Evolutionary conservation across 1,139 yeast genomes (phyloP).

Genomic region (Debaryomyces udenii): DNA sequence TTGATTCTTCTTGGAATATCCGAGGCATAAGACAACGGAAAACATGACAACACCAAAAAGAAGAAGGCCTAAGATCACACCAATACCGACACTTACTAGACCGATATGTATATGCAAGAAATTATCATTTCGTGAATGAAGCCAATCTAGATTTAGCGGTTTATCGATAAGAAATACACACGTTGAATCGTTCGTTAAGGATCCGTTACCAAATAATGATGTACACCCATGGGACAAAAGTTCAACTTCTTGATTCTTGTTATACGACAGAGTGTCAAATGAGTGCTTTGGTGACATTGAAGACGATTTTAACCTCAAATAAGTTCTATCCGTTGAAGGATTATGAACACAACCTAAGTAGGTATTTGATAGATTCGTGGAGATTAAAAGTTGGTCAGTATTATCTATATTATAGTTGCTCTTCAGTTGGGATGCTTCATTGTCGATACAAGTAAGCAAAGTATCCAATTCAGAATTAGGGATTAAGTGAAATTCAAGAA

Average conservation of each 20-base stretch:
- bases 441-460: slow-evolving; percentile 37
- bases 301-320: slow-evolving; percentile 28
- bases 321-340: slow-evolving; percentile 42
- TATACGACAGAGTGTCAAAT: slow-evolving; percentile 48
- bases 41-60: slow-evolving; percentile 37
- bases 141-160: slow-evolving; percentile 62
- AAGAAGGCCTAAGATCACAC: slow-evolving; percentile 61
- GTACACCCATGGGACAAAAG: slow-evolving; percentile 72
- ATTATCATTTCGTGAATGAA: slow-evolving; percentile 43
- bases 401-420: slow-evolving; percentile 6
- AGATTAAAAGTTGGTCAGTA: slow-evolving; percentile 10
- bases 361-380: slow-evolving; percentile 42
- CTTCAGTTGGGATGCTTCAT: slow-evolving; percentile 2
- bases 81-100: slow-evolving; percentile 65
- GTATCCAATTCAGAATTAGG: slow-evolving; percentile 50
- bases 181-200: slow-evolving; percentile 28
- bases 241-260: slow-evolving; percentile 63
- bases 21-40: slow-evolving; percentile 31
- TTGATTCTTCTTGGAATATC: slow-evolving; percentile 18
- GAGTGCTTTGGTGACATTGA: not conserved
- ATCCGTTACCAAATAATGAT: slow-evolving; percentile 24
- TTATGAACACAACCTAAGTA: slow-evolving; percentile 46
- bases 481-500: slow-evolving; percentile 70
- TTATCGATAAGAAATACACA: slow-evolving; percentile 76
- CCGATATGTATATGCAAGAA: slow-evolving; percentile 63